Base-by-base conservation (phyloP, 495 filamentous ascomycete genomes). In the Trichoderma gamsii region DNA sequence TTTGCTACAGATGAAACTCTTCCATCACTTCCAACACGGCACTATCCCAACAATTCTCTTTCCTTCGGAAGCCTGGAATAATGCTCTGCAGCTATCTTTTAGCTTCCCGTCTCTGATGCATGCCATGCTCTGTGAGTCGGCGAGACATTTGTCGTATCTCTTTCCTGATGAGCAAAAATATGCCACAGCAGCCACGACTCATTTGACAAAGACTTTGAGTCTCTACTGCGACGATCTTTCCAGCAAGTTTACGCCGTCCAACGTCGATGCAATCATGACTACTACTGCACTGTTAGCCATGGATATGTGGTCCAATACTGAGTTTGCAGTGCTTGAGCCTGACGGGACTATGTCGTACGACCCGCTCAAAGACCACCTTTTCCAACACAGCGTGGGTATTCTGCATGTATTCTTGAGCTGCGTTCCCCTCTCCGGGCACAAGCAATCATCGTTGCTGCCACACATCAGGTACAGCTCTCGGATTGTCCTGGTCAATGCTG, bases 241-340 rank as follows among this genome's bases (percentile, higher is more conserved):
- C 18, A 16, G 7, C 12, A 16, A 46, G 18, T 18, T 46, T 11
- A 46, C 43, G 2, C 43, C 43, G 12, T 46, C 43, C 12, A 46
- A 46, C 43, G 12, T 46, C 5, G 43, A 46, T 46, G 43, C 43
- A 46, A 15, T 46, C 43, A 13, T 46, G 43, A 18, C 18, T 11
- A 46, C 43, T 4, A 46, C 70, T 1, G 18, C 59, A 1, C 59
- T 71, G 43, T 21, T 71, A 21, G 64, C 66, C 23, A 66, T 69
- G 46, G 70, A 69, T 32, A 71, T 68, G 25, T 71, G 70, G 70
- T 69, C 46, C 4, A 71, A 69, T 65, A 21, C 41, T 18, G 70
- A 71, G 11, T 71, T 65, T 52, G 41, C 35, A 29, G 11, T 66
- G 38, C 32, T 64, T 23, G 23, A 9, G 21, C 46, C 32, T 59